Evolutionary conservation across 495 filamentous ascomycete genomes (phyloP), one percentile per base, ranked within the genome.

Genomic region (Neurospora hispaniola): DNA sequence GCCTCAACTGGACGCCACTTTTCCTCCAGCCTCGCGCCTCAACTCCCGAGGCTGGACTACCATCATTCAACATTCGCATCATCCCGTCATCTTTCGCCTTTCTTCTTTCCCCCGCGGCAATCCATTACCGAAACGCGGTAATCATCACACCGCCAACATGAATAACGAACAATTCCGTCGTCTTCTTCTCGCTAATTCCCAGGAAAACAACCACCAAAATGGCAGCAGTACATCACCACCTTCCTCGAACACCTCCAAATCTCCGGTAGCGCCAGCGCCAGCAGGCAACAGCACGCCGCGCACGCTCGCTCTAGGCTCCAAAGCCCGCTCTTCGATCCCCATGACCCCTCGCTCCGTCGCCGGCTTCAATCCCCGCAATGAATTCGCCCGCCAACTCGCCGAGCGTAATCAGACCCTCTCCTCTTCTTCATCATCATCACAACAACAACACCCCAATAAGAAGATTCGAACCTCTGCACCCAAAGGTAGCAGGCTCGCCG

Each of bases 121-220:
- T 68, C n/a, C 35, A 31, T 35, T 31, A 70, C 10, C 23, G 2
- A 31, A 14, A 59, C 20, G 23, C 23, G 54, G 54, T 27, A 62
- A 31, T 5, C 11, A 8, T 62, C 5, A 4, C 6, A 35, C 41
- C 54, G 46, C 71, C 44, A 75, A 69, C 39, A 99, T 99, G 96
- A 97, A 99, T 80, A 98, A 98, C 87, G 88, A 92, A 20, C 93
- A 99, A 79, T 99, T 99, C 79, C 94, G 96, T 69, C 90, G 91
- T 71, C 89, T 99, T n/a, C 79, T 99, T 10, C 83, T 89, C 48
- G 87, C 81, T 27, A 84, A 83, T 43, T 72, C 80, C 10, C 75
- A 78, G 54, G 86, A 84, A 76, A 77, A 76, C 70, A 41, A 71
- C 75, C 75, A 75, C 74, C 79, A 76, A 73, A 80, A 83, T 81